phyloP scores from a whole-genome alignment of 2,329 filamentous ascomycete genomes.

The Botrytis squamosa region DNA sequence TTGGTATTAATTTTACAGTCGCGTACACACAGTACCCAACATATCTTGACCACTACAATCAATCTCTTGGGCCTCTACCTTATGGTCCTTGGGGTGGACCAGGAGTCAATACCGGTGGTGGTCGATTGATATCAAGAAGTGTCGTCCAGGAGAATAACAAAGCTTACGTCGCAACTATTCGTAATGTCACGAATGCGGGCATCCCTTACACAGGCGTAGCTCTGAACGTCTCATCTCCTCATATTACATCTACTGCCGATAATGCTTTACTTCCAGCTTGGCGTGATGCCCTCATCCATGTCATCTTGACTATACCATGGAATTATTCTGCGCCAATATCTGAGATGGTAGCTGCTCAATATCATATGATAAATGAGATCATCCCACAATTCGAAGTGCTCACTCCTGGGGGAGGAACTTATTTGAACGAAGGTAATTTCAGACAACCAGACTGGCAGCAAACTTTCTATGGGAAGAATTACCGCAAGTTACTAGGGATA shows the following conservation, averaged over 20 bases:
- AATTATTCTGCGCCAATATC: conserved; percentile 38
- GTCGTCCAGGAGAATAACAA: conserved; percentile 36
- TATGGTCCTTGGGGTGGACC: conserved; percentile 29
- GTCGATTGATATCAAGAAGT: conserved; percentile 45
- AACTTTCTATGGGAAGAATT: conserved; percentile 50
- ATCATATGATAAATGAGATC: conserved; percentile 39
- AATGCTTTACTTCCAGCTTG: conserved; percentile 46
- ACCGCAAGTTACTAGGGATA: conserved; percentile 43
- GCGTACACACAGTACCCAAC: conserved; percentile 29
- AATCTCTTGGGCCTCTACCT: conserved; percentile 37
- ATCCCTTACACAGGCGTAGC: conserved; percentile 40
- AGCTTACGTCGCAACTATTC: conserved; percentile 31
- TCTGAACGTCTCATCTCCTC: conserved; percentile 36
- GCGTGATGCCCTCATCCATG: conserved; percentile 41
- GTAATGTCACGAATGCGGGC: conserved; percentile 39
- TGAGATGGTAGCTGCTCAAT: conserved; percentile 36
- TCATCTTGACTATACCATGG: conserved; percentile 40
- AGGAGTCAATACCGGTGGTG: conserved; percentile 41
- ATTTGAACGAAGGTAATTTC: conserved; percentile 54
- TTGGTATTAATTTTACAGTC: conserved; percentile 40
- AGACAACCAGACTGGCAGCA: conserved; percentile 45
- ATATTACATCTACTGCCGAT: conserved; percentile 26
- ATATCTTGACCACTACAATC: conserved; percentile 38
- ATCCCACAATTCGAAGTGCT: conserved; percentile 41
- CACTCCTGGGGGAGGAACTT: conserved; percentile 46